A percentile compares a stretch with the other conserved stretches of the same genome.
Conservation (phyloP, 805 yeast species). For the Yarrowia porcina region DNA sequence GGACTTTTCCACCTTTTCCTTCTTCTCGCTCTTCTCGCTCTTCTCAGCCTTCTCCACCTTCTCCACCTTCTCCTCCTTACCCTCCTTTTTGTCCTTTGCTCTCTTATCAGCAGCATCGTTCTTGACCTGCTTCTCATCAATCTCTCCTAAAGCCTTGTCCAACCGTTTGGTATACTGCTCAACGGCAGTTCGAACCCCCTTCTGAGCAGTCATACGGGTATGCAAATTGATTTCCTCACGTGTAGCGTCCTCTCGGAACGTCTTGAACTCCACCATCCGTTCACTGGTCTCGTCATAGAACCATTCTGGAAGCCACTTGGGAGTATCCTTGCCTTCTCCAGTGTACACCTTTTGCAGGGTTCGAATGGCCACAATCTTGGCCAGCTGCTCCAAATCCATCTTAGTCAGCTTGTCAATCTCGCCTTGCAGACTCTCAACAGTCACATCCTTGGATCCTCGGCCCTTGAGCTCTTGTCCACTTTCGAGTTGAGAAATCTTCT, state of each 20-base stretch:
- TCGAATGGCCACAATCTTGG: not conserved
- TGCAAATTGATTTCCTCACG: constrained; percentile 29
- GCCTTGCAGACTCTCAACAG: not conserved
- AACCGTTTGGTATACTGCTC: constrained; percentile 26
- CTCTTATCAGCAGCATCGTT: not conserved
- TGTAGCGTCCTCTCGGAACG: constrained; percentile 18
- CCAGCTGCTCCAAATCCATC: constrained; percentile 27
- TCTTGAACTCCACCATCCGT: constrained; percentile 26
- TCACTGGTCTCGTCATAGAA: constrained; percentile 25
- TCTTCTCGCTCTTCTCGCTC: not conserved
- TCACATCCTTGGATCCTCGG: constrained; percentile 9
- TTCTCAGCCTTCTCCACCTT: not conserved
- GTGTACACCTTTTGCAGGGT: constrained; percentile 28
- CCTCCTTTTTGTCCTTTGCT: not conserved
- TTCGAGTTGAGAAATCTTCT: not conserved
- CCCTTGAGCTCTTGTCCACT: constrained; percentile 2
- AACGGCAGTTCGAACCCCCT: constrained; percentile 28
- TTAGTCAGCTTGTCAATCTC: constrained; percentile 31
- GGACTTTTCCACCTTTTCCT: constrained; percentile 2
- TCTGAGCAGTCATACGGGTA: constrained; percentile 32
- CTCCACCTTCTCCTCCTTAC: not conserved
- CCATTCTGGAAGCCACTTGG: constrained; percentile 20
- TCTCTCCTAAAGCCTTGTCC: constrained; percentile 26
- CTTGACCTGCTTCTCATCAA: constrained; percentile 9
- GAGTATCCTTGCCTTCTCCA: constrained; percentile 18